Evolutionary conservation across 257 asterid genomes (phyloP), one percentile per base, ranked within the genome.

Genomic region (Osmanthus fragrans): DNA sequence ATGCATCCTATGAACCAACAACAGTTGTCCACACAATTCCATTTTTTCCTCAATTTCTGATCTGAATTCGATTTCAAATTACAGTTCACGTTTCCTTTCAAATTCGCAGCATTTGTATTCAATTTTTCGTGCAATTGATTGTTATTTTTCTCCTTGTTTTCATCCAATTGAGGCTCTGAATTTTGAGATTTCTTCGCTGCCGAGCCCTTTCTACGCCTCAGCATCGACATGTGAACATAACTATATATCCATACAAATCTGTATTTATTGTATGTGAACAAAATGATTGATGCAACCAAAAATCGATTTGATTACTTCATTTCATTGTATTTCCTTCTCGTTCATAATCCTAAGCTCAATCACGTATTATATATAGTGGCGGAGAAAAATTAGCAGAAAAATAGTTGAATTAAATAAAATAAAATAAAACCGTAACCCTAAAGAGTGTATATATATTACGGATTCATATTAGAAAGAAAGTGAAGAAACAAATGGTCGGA

Each of bases 1-100:
- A 90, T 68, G 72, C 87, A 94, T 10, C 98, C 98, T 11, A 94
- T 76, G 60, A 86, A 88, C 98, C 98, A 92, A 65, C 97, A 94
- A 65, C 97, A 94, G 34, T 84, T 89, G 67, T 92, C 97, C 68
- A 89, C 85, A 72, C 98, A 92, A 25, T 78, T 84, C 91, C 95
- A 86, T 77, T 73, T 85, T 77, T 70, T 84, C 82, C 80, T 77
- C 73, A 72, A 39, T 65, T 66, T 82, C 83, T 56, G 78, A 76
- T 76, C 77, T 75, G 82, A 78, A 29, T 66, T 25, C 36, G 72
- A 39, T 51, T 64, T 82, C 70, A 73, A 76, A 58, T 78, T 74
- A 64, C 47, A 40, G 30, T 75, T 77, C 65, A 69, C 76, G 81
- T 76, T 81, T 76, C 54, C 82, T 36, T 82, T 80, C 58, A 64